Conservation (phyloP, 148 eudicot species). For the Rhododendron henanense region DNA sequence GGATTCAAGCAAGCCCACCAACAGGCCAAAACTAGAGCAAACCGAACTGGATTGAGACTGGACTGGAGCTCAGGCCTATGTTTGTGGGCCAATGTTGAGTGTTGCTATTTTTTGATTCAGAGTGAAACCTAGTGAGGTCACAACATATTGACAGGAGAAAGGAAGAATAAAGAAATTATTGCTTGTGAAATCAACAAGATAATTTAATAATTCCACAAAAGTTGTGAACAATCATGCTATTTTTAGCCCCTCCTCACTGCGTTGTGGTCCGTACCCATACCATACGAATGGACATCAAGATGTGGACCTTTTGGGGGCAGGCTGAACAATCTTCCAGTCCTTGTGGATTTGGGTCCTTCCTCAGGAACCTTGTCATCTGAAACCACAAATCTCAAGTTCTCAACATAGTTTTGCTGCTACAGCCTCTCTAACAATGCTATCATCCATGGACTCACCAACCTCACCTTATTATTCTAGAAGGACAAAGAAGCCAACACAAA, state of each 20-base stretch:
- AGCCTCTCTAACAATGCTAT: not conserved
- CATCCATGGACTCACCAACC: not conserved
- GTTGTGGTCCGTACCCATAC: not conserved
- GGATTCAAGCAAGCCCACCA: not conserved
- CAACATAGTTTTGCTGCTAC: not conserved
- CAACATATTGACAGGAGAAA: not conserved
- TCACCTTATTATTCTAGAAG: not conserved
- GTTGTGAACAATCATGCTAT: not conserved
- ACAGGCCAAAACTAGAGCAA: not conserved
- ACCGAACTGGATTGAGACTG: not conserved
- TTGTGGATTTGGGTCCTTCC: not conserved
- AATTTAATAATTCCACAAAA: not conserved
- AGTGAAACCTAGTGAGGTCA: not conserved
- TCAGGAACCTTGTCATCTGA: not conserved
- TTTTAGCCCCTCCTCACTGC: not conserved
- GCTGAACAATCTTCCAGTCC: not conserved
- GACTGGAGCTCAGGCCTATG: not conserved
- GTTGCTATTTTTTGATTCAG: not conserved
- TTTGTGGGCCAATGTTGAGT: not conserved
- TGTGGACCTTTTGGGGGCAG: not conserved
- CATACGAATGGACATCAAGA: not conserved
- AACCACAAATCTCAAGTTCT: not conserved
- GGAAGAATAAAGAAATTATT: not conserved
- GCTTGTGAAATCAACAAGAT: not conserved
- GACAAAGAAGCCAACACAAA: not conserved